A percentile compares a stretch with the other conserved stretches of the same genome.
Evolutionary conservation across 2,329 filamentous ascomycete species (phyloP).

Genomic region (Sclerotinia borealis): DNA sequence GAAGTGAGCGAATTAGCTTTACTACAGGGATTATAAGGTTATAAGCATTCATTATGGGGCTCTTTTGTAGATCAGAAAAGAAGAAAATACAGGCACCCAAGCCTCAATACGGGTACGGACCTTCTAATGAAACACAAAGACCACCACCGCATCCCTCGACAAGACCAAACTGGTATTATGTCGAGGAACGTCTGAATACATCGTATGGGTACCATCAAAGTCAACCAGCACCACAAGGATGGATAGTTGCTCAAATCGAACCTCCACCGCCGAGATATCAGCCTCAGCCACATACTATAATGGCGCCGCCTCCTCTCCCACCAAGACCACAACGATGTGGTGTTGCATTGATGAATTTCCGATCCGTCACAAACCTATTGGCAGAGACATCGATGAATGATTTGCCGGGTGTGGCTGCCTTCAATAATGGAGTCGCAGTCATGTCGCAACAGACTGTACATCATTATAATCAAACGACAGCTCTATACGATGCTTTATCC

Average conservation of each 20-base stretch:
- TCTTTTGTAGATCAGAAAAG: constrained; percentile 29
- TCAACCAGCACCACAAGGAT: constrained; percentile 16
- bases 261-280: constrained; percentile 5
- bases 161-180: not conserved
- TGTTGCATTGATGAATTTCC: constrained; percentile 21
- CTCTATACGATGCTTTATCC: constrained; percentile 53
- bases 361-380: constrained; percentile 32
- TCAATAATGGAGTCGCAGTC: constrained; percentile 40
- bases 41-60: constrained; percentile 21
- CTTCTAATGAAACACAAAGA: not conserved
- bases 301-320: constrained; percentile 16
- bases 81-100: constrained; percentile 16
- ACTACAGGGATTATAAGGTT: not conserved
- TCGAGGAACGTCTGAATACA: not conserved
- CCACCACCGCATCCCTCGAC: not conserved
- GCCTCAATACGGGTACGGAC: constrained; percentile 11
- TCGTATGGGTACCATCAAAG: constrained; percentile 9
- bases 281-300: not conserved
- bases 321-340: constrained; percentile 16
- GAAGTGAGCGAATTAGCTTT: not conserved
- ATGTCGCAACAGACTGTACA: constrained; percentile 41
- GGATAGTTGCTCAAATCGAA: constrained; percentile 17
- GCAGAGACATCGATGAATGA: constrained; percentile 33
- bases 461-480: constrained; percentile 41
- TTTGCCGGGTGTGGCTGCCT: constrained; percentile 32